Evolutionary conservation across 1,284 basidiomycete species (phyloP).

Genomic region (Rugosomyces carneus): DNA sequence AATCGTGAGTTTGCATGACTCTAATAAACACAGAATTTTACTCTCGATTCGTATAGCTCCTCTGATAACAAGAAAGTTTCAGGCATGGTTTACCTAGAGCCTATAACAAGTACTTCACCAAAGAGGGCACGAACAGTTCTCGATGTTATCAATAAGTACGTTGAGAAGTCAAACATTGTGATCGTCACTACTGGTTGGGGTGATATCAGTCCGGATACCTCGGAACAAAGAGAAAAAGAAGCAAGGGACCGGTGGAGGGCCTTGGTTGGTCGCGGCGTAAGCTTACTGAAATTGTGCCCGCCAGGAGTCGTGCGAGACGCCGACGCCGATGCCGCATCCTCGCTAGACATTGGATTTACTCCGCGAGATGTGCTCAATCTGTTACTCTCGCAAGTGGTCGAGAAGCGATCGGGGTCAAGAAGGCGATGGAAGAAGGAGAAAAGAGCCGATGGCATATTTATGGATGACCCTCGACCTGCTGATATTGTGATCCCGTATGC

Average conservation of each 20-base stretch:
- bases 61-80: slow-evolving; percentile 8
- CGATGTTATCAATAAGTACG: slow-evolving; percentile 19
- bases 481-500: slow-evolving; percentile 15
- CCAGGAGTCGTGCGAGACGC: not conserved
- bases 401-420: not conserved
- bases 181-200: slow-evolving; percentile 21
- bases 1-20: not conserved
- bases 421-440: slow-evolving; percentile 9
- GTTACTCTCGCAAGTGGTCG: slow-evolving; percentile 5
- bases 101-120: slow-evolving; percentile 1
- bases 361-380: slow-evolving; percentile 9
- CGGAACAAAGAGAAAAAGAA: slow-evolving; percentile 15
- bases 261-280: slow-evolving; percentile 17
- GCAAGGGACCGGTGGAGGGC: slow-evolving; percentile 18
- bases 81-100: slow-evolving; percentile 13
- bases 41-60: slow-evolving; percentile 5
- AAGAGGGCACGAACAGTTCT: slow-evolving; percentile 16
- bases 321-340: not conserved
- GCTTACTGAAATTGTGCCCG: slow-evolving; percentile 11
- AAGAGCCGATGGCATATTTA: slow-evolving; percentile 9
- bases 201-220: slow-evolving; percentile 2
- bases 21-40: not conserved
- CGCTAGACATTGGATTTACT: slow-evolving; percentile 6
- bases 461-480: slow-evolving; percentile 9
- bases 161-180: slow-evolving; percentile 17